Conservation (phyloP, 768 basidiomycete genomes). For the Amanita pallidorosea region DNA sequence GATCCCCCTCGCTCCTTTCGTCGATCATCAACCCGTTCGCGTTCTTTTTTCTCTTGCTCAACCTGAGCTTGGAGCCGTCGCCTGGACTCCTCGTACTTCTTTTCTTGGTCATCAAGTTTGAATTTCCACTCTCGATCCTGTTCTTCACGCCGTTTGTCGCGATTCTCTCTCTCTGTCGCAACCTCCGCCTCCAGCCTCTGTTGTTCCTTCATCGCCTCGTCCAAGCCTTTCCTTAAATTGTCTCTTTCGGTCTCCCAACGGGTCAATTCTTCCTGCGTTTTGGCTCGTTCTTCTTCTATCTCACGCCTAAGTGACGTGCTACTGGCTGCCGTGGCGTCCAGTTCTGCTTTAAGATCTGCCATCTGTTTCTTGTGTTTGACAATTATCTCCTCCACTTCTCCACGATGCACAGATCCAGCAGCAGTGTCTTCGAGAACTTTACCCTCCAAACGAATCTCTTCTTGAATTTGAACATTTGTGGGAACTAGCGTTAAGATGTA, state of each 20-base stretch:
- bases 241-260: not conserved
- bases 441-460: slow-evolving; percentile 9
- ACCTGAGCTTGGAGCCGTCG: not conserved
- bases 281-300: not conserved
- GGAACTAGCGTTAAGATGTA: slow-evolving; percentile 14
- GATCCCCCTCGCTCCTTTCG: no score
- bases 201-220: not conserved
- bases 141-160: not conserved
- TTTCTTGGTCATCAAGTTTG: not conserved
- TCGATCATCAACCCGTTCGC: not conserved
- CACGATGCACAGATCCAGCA: slow-evolving; percentile 24
- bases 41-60: not conserved
- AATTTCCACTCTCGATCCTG: not conserved
- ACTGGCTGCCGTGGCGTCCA: not conserved
- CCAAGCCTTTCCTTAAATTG: not conserved
- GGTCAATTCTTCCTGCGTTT: not conserved
- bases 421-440: slow-evolving; percentile 23
- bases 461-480: slow-evolving; percentile 7
- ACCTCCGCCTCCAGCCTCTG: not conserved
- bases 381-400: slow-evolving; percentile 22
- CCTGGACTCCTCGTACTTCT: not conserved
- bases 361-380: slow-evolving; percentile 22
- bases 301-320: not conserved
- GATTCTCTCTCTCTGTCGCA: not conserved
- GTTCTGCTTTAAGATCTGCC: slow-evolving; percentile 7